Conservation (phyloP, 805 yeast species). For the Komagataella pastoris region DNA sequence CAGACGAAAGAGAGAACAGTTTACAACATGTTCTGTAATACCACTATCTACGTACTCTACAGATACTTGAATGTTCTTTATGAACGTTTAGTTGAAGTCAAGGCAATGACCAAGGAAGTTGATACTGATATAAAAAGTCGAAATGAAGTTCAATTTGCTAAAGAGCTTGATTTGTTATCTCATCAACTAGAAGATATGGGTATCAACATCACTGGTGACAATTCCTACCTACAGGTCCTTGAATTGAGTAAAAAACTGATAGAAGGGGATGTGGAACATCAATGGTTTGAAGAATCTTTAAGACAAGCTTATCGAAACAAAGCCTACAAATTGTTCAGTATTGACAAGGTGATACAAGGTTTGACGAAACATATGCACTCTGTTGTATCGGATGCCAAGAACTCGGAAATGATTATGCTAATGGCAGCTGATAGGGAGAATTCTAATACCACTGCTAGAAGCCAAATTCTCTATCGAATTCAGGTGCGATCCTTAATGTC, state of each 20-base stretch:
- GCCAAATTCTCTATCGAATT: constrained; percentile 84
- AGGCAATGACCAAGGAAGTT: constrained; percentile 55
- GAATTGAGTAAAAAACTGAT: constrained; percentile 61
- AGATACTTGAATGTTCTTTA: constrained; percentile 75
- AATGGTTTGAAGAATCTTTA: constrained; percentile 87
- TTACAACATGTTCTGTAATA: constrained; percentile 76
- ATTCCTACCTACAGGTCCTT: constrained; percentile 71
- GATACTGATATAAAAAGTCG: constrained; percentile 57
- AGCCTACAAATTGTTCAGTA: constrained; percentile 85
- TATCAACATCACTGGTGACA: constrained; percentile 51
- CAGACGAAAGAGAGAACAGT: constrained; percentile 25
- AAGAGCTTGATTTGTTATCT: constrained; percentile 70
- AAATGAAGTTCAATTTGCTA: constrained; percentile 64
- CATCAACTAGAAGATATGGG: constrained; percentile 76
- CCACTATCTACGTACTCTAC: constrained; percentile 80
- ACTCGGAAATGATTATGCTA: constrained; percentile 67
- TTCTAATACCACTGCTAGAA: constrained; percentile 58
- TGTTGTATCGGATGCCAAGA: constrained; percentile 63
- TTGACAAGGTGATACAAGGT: constrained; percentile 83
- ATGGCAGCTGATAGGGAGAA: constrained; percentile 71
- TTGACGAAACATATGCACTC: constrained; percentile 79
- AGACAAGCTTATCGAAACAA: constrained; percentile 91
- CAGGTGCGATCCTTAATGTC: constrained; percentile 70
- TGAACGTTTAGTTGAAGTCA: constrained; percentile 68
- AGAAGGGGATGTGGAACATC: constrained; percentile 86